Percentiles rank a stretch among this genome's conserved stretches.
phyloP scores from a whole-genome alignment of 257 asterid genomes.

The Nicotiana otophora region DNA sequence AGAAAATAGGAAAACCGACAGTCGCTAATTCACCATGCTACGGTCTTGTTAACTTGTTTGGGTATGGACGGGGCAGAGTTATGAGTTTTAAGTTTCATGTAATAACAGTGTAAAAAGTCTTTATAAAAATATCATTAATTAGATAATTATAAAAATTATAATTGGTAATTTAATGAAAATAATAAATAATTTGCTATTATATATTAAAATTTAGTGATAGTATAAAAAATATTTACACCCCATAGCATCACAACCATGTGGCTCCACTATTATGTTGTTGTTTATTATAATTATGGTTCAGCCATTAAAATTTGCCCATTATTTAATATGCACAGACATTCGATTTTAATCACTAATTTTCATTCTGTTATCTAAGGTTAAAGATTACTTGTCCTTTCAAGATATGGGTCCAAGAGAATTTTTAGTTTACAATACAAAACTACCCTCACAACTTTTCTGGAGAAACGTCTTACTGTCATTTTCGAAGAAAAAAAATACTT shows the following conservation, averaged over 20 bases:
- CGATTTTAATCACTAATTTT: neutral
- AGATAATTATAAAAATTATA: too few relatives aligned
- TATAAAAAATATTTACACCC: too few relatives aligned
- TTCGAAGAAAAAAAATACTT: neutral
- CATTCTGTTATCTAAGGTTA: neutral
- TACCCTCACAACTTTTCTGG: neutral
- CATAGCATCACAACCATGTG: neutral
- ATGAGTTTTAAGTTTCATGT: too few relatives aligned
- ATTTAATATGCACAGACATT: neutral
- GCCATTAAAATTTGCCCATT: neutral
- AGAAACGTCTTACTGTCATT: neutral
- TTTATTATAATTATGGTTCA: neutral
- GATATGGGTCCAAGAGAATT: neutral
- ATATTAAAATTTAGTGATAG: too few relatives aligned
- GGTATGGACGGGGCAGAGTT: too few relatives aligned
- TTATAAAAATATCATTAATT: too few relatives aligned
- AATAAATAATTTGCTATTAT: too few relatives aligned
- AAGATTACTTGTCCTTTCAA: neutral
- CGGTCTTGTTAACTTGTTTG: too few relatives aligned
- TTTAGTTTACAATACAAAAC: neutral
- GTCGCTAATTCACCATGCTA: too few relatives aligned
- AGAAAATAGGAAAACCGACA: too few relatives aligned
- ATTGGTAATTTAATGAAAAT: too few relatives aligned
- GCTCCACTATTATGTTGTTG: neutral
- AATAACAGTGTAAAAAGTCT: too few relatives aligned